Conservation (phyloP, 116 monocot species). For the Posidonia oceanica region DNA sequence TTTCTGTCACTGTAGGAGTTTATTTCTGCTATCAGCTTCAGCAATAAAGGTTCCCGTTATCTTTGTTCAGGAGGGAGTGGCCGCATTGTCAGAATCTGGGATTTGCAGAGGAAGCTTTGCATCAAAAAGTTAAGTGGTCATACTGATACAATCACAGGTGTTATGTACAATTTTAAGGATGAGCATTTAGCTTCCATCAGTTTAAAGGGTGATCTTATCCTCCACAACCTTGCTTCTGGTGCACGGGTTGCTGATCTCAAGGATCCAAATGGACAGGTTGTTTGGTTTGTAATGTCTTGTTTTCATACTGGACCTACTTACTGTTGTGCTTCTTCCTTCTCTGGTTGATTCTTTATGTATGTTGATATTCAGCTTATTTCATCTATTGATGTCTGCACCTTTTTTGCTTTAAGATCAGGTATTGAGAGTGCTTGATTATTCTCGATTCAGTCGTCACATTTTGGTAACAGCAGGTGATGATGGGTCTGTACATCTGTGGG, state of each 20-base stretch:
- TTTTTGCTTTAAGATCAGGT: conserved; percentile 42
- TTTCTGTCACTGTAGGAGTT: conserved; percentile 43
- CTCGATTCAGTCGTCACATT: conserved; percentile 78
- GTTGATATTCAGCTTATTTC: not conserved
- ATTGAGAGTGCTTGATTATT: conserved; percentile 94
- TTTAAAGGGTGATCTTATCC: conserved; percentile 86
- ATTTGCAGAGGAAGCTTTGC: conserved; percentile 90
- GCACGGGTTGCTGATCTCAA: conserved; percentile 75
- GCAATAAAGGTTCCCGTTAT: conserved; percentile 91
- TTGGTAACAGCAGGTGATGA: conserved; percentile 96
- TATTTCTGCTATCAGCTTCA: conserved; percentile 68
- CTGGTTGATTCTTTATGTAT: not conserved
- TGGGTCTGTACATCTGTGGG: conserved; percentile 95
- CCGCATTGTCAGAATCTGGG: conserved; percentile 84
- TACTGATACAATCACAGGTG: conserved; percentile 75
- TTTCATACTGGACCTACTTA: not conserved
- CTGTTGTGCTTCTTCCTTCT: not conserved
- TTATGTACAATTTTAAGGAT: conserved; percentile 93
- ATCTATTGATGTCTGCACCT: not conserved
- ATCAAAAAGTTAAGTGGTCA: conserved; percentile 97
- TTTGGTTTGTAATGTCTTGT: conserved; percentile 6
- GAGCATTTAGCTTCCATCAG: conserved; percentile 96
- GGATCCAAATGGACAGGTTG: conserved; percentile 92
- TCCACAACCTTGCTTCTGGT: conserved; percentile 94
- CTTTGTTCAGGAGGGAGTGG: conserved; percentile 92